Evolutionary conservation across 768 basidiomycete species (phyloP), one percentile per base, ranked within the genome.

Genomic region (Fibroporia radiculosa): DNA sequence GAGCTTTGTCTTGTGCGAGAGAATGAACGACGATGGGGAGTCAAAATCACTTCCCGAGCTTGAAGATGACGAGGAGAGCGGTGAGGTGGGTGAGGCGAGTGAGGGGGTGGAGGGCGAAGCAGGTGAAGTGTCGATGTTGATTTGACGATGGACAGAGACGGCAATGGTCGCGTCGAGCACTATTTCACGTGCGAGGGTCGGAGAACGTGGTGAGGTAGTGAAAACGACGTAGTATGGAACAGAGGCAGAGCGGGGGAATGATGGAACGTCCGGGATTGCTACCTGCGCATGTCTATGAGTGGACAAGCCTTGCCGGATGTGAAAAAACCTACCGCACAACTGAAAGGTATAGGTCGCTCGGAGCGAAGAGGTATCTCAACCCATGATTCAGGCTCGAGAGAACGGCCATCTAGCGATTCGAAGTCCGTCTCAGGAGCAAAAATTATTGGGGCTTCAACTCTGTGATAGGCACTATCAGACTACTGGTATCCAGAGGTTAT

Each of bases 141-240:
- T 68, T 56, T 80, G 74, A 27, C 81, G 80, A 49, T 78, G 58
- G 20, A 87, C 68, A 0, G 78, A 78, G 10, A 84, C 74, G n/a
- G 74, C 74, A 25, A 84, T 77, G 11, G 81, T 82, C 5, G 84
- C 80, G 56, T 85, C 83, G 3, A 80, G 56, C 6, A 82, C 77
- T 27, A 86, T 82, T 55, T 86, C 82, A 47, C 70, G 72, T 7
- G 78, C 72, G 25, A 85, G 63, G 10, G 62, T 51, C 1, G 68
- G 60, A 14, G 77, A 80, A 31, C 77, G 68, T 14, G 79, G 75
- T 6, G 63, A 74, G 24, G 84, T 84, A 8, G 76, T 75, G 62
- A 85, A 85, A 23, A 85, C 79, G 41, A 84, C 80, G 54, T 78
- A 86, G 55, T 78, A 85, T 11, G 83, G 76, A 48, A 87, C 73